These are phyloP conservation scores for Cercophora scortea DNA, from an alignment of 495 filamentous ascomycete species.

Conservation along the genomic window DNA sequence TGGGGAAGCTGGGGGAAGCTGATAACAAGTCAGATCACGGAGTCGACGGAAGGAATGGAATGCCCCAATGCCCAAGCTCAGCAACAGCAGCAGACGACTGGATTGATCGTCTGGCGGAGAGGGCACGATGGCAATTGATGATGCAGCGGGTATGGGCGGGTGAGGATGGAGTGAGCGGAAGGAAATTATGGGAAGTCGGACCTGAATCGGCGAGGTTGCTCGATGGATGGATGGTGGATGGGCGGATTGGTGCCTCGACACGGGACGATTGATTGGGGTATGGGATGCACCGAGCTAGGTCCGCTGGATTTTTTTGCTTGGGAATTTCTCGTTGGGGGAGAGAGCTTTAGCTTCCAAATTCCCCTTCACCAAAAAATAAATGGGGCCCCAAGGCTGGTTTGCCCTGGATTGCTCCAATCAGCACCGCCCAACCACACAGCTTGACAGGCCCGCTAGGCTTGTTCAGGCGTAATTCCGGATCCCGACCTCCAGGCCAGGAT, in stretches of 20 bases:
- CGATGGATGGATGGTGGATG: slow-evolving; percentile 13
- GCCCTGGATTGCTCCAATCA: no score
- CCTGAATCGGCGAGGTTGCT: slow-evolving; percentile 20
- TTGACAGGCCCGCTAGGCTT: no score
- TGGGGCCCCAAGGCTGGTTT: no score
- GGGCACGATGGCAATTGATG: slow-evolving; percentile 17
- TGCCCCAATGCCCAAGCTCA: slow-evolving; percentile 12
- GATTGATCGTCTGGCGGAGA: background rate
- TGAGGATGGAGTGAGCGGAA: slow-evolving; percentile 7
- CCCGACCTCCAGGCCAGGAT: no score
- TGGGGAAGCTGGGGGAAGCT: slow-evolving; percentile 11
- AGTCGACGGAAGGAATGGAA: slow-evolving; percentile 13
- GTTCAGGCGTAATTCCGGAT: no score
- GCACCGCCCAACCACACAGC: no score
- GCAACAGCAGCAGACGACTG: background rate
- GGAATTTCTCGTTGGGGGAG: slow-evolving; percentile 24
- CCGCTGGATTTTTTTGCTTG: slow-evolving; percentile 20
- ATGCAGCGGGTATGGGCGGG: slow-evolving; percentile 1
- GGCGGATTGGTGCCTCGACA: background rate
- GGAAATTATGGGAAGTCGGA: slow-evolving; percentile 15
- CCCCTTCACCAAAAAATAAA: slow-evolving; percentile 15
- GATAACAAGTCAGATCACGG: background rate
- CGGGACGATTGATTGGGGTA: background rate
- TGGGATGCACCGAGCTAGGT: slow-evolving; percentile 8
- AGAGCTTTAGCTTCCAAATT: slow-evolving; percentile 8